A percentile compares a stretch with the other conserved stretches of the same genome.
Evolutionary conservation across 1,139 yeast species (phyloP).

Genomic region (Candida tetrigidarum): DNA sequence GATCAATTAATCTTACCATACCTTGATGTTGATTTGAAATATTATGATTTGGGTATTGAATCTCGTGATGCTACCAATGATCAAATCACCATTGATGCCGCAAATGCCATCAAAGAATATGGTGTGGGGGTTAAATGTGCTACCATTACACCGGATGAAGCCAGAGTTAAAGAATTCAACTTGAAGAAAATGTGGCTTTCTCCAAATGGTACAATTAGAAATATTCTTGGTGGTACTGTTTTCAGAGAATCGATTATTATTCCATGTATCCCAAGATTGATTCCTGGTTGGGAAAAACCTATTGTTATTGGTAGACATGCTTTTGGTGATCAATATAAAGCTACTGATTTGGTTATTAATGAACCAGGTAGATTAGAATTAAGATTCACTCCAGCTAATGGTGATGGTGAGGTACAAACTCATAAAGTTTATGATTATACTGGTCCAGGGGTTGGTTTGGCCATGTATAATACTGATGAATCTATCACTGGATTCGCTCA

Average conservation of each 20-base stretch:
- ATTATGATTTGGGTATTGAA: conserved; percentile 74
- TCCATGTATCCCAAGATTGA: conserved; percentile 73
- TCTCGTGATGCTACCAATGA: conserved; percentile 75
- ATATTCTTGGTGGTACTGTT: conserved; percentile 81
- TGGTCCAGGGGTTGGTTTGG: conserved; percentile 74
- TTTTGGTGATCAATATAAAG: conserved; percentile 83
- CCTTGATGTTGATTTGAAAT: conserved; percentile 71
- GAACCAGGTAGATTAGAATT: conserved; percentile 71
- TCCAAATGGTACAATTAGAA: conserved; percentile 85
- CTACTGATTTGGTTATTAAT: conserved; percentile 72
- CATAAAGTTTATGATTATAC: conserved; percentile 63
- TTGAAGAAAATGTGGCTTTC: conserved; percentile 86
- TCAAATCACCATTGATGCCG: conserved; percentile 74
- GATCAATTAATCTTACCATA: conserved; percentile 71
- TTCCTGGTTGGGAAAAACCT: conserved; percentile 82
- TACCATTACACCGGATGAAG: conserved; percentile 85
- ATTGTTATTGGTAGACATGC: conserved; percentile 89
- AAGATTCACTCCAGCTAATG: conserved; percentile 65
- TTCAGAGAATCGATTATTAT: conserved; percentile 84
- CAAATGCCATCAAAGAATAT: conserved; percentile 71
- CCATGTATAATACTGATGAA: conserved; percentile 84
- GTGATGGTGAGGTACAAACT: conserved; percentile 58
- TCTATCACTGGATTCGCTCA: conserved; percentile 81
- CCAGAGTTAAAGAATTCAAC: conserved; percentile 73
- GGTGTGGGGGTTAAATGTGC: conserved; percentile 90